Base-by-base conservation (phyloP, 78 protist species). In the Salpingoeca rosetta region DNA sequence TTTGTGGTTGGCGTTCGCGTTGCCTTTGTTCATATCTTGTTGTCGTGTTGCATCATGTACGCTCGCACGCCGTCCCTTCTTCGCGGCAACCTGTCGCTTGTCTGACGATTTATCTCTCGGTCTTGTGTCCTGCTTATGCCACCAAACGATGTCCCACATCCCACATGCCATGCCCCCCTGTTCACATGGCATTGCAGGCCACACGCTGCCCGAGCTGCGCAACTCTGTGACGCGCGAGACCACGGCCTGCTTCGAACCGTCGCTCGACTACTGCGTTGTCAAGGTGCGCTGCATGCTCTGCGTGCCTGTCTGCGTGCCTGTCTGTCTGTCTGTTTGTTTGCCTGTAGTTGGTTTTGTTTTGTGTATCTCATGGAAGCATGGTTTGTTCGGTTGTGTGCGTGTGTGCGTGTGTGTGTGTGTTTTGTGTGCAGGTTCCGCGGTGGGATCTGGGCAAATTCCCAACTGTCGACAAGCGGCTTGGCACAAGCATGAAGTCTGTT, bases 241-340 rank as follows among this genome's bases (percentile, higher is more conserved):
- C 17, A 90, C 96, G 1, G 97, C 98, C 10, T 95, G 98, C 90
- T 97, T 95, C 83, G 99, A 97, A 91, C 99, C 99, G 38, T 76
- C 37, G 36, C 92, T 97, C 45, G 99, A 97, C 84, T 97, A 97
- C 91, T n/a, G 87, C 81, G 99, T 95, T 31, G 94, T 92, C 89
- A 96, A 96, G 91, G 65, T 51, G 65, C 35, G 31, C 31, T 44
- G 12, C 17, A 17, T 26, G 27, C 22, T 35, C 72, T 44, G 22
- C 72, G 17, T 51, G 7, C 31, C 65, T 51, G 65, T 17, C 17
- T 51, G 7, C 17, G 65, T 7, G 7, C 17, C 31, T 17, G 65
- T 7, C 65, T 51, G 65, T 51, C 65, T 7, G 17, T 51, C 31
- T n/a, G n/a, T n/a, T n/a, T n/a, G n/a, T n/a, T n/a, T n/a, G n/a